Evolutionary conservation across 148 eudicot species (phyloP).

Genomic region (Rhododendron griersonianum): DNA sequence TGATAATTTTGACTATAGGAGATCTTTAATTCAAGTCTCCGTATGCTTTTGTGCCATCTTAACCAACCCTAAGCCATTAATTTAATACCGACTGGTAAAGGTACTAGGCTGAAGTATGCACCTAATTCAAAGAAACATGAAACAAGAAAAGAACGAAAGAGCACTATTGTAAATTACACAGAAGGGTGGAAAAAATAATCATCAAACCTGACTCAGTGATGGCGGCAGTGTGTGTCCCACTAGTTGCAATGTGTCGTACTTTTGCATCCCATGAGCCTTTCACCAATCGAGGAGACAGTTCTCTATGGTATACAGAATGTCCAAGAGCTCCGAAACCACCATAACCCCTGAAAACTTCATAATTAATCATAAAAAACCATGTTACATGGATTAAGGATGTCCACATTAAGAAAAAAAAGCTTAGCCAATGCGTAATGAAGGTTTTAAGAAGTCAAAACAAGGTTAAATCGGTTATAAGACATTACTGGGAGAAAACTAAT

Average conservation of each 20-base stretch:
- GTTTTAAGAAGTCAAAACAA: not conserved
- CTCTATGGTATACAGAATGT: conserved; percentile 80
- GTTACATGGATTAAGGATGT: conserved; percentile 18
- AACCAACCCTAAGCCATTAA: not conserved
- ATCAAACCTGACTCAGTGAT: conserved; percentile 69
- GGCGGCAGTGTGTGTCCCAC: conserved; percentile 96
- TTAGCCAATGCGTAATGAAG: not conserved
- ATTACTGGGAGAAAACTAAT: not conserved
- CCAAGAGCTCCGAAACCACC: conserved; percentile 99
- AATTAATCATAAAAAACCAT: conserved; percentile 39
- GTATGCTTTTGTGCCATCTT: not conserved
- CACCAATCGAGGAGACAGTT: conserved; percentile 74
- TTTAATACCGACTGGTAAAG: not conserved
- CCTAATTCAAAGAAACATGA: not conserved
- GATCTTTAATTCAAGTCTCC: not conserved
- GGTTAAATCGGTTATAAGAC: not conserved
- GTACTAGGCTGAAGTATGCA: not conserved
- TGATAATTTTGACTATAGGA: not conserved
- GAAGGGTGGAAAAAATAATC: not conserved
- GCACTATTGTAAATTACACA: not conserved
- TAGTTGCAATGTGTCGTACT: conserved; percentile 69
- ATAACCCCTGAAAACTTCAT: conserved; percentile 96
- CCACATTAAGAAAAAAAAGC: not conserved
- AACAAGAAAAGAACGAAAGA: not conserved
- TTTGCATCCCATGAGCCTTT: conserved; percentile 73